A percentile compares a stretch with the other conserved stretches of the same genome.
Conservation (phyloP, 2,329 filamentous ascomycete species). For the Aspergillus brunneoviolaceus region DNA sequence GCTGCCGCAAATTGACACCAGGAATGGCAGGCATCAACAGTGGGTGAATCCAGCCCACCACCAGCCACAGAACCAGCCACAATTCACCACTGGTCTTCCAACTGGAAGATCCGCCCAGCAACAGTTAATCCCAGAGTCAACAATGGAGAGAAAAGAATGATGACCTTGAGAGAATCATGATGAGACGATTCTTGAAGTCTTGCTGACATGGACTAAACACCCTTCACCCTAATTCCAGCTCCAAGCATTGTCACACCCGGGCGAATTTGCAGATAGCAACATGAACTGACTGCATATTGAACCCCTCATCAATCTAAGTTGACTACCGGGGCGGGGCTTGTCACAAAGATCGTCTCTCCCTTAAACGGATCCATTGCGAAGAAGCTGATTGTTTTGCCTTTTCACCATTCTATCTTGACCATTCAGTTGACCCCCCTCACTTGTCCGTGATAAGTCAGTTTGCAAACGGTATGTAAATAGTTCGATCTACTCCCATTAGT, state of each 20-base stretch:
- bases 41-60: neutral
- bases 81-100: neutral
- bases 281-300: neutral
- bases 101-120: neutral
- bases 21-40: neutral
- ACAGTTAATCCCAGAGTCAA: neutral
- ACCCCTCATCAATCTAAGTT: neutral
- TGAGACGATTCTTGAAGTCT: too few relatives aligned
- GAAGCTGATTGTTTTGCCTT: neutral
- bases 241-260: neutral
- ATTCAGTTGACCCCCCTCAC: neutral
- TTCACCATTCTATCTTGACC: neutral
- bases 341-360: neutral
- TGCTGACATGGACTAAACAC: too few relatives aligned
- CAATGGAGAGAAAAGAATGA: neutral
- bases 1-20: neutral
- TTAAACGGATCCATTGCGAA: neutral
- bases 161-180: neutral
- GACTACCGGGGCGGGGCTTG: neutral
- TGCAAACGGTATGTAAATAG: neutral
- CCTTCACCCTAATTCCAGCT: neutral
- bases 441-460: neutral
- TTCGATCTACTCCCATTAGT: neutral
- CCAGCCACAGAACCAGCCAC: neutral
- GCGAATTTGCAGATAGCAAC: neutral